These are phyloP conservation scores for Rhizoctonia solani DNA, from an alignment of 1,284 basidiomycete species.

Conservation along the genomic window DNA sequence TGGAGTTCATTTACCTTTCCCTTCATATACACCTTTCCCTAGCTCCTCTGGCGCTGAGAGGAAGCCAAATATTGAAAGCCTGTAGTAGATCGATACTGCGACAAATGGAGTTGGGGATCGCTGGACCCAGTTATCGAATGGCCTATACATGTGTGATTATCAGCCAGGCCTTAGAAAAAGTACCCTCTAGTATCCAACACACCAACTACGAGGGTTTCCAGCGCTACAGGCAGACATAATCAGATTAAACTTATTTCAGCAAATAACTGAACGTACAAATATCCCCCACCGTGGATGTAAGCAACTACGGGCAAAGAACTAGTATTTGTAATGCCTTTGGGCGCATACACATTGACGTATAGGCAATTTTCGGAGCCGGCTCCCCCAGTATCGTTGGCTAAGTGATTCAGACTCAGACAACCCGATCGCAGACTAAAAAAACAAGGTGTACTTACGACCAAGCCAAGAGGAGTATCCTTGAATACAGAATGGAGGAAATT, in stretches of 20 bases:
- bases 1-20: not conserved
- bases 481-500: slow-evolving; percentile 17
- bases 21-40: slow-evolving; percentile 42
- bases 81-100: slow-evolving; percentile 53
- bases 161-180: slow-evolving; percentile 30
- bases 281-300: slow-evolving; percentile 64
- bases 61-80: slow-evolving; percentile 53
- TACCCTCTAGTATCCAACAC: not conserved
- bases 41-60: slow-evolving; percentile 52
- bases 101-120: slow-evolving; percentile 48
- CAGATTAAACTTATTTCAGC: slow-evolving; percentile 30
- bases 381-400: slow-evolving; percentile 58
- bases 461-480: slow-evolving; percentile 1
- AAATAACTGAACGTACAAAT: slow-evolving; percentile 44
- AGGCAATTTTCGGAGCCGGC: slow-evolving; percentile 61
- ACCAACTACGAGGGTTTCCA: slow-evolving; percentile 22
- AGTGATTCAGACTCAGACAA: not conserved
- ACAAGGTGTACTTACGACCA: not conserved
- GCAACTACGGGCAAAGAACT: slow-evolving; percentile 62
- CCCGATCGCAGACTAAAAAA: not conserved
- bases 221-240: not conserved
- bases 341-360: slow-evolving; percentile 51
- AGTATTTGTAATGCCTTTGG: slow-evolving; percentile 43
- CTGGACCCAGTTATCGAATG: slow-evolving; percentile 50
- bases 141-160: slow-evolving; percentile 62